These are phyloP conservation scores for Withania somnifera DNA, from an alignment of 305 asterid genomes.

Conservation along the genomic window DNA sequence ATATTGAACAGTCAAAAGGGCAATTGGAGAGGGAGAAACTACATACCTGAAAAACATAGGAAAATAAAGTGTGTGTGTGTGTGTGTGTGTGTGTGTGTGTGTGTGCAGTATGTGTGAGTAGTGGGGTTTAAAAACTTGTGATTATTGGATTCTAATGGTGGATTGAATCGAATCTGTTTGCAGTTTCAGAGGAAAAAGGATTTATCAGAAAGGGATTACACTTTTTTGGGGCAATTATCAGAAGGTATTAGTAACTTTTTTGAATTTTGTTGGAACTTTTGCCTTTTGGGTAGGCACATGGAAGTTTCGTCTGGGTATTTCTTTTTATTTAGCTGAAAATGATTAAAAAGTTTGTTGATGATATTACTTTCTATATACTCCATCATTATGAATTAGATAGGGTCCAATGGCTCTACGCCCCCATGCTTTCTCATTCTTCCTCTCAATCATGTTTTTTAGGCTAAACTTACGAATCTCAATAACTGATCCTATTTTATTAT, in stretches of 20 bases:
- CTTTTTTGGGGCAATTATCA: background rate
- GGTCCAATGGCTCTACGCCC: too few relatives aligned
- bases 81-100: background rate
- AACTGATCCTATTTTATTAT: too few relatives aligned
- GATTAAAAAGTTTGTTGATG: background rate
- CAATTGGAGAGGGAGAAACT: background rate
- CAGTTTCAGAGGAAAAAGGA: background rate
- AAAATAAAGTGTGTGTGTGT: background rate
- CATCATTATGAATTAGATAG: background rate
- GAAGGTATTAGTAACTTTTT: background rate
- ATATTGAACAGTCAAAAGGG: background rate
- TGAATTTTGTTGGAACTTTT: background rate
- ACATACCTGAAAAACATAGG: background rate
- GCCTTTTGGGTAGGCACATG: background rate
- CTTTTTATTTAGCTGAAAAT: background rate
- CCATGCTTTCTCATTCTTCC: too few relatives aligned
- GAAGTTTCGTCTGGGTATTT: background rate
- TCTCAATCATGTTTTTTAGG: too few relatives aligned
- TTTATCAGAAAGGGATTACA: background rate
- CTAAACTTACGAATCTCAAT: too few relatives aligned
- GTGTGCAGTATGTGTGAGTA: background rate
- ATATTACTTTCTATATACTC: background rate
- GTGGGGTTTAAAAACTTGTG: background rate
- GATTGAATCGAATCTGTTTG: constrained; percentile 9
- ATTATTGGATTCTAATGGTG: background rate